These are phyloP conservation scores for Trypanosoma theileri DNA, from an alignment of 208 protist genomes.

Conservation along the genomic window DNA sequence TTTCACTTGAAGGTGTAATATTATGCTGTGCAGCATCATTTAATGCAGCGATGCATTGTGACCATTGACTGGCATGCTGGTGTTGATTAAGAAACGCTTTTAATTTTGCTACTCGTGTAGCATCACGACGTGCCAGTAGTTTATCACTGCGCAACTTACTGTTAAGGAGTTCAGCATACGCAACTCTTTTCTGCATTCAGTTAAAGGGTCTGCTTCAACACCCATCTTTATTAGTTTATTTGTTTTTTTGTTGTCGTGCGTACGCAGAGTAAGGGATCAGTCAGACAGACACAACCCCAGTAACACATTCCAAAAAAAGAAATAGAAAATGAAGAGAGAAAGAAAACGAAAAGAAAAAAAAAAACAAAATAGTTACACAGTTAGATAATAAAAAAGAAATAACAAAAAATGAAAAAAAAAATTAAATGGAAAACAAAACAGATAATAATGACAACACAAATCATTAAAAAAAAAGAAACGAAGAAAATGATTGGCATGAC, in stretches of 20 bases:
- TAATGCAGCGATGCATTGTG: constrained; percentile 44
- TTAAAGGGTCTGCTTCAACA: not conserved
- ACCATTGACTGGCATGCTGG: constrained; percentile 58
- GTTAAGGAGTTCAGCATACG: constrained; percentile 38
- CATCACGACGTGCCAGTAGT: constrained; percentile 31
- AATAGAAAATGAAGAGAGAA: not conserved
- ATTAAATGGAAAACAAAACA: not conserved
- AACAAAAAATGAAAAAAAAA: not conserved
- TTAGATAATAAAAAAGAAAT: too few relatives aligned
- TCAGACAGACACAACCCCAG: too few relatives aligned
- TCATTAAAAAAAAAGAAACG: constrained; percentile 7
- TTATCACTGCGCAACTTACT: constrained; percentile 46
- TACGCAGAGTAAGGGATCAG: not conserved
- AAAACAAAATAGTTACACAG: not conserved
- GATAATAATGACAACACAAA: not conserved
- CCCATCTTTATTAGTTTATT: constrained; percentile 13
- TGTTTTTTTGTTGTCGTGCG: constrained; percentile 6
- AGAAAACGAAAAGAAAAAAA: not conserved
- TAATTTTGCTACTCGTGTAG: constrained; percentile 40
- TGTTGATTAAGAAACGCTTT: constrained; percentile 49
- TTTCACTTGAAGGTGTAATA: constrained; percentile 44
- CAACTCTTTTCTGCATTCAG: constrained; percentile 25
- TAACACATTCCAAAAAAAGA: not conserved
- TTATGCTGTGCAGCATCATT: constrained; percentile 46
- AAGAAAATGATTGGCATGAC: constrained; percentile 19